Base-by-base conservation (phyloP, 2,329 filamentous ascomycete genomes). In the Botryosphaeria agaves region DNA sequence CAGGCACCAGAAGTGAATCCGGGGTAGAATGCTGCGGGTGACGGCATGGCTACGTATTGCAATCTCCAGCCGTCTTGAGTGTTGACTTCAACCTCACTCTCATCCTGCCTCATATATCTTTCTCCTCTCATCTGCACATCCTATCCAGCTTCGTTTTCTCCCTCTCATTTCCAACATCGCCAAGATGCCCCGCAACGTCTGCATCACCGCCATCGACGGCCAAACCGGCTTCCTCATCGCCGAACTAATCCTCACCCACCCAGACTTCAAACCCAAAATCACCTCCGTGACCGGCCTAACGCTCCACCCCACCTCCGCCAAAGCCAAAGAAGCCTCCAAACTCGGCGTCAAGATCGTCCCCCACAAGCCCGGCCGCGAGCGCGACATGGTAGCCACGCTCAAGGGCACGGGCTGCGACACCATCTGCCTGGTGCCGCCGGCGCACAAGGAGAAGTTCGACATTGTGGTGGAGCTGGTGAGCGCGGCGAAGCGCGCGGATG, bases 201-300 rank as follows among this genome's bases (percentile, higher is more conserved):
- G 56, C 39, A 50, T 66, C 40, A 64, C 59, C 2, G 54, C 62
- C 18, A 51, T 54, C 8, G 62, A 66, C 26, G 62, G 63, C 40
- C 51, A 66, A 32, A 66, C 61, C 4, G 62, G 62, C 37, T 64
- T 61, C 37, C 46, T 59, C 34, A 64, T 66, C 38, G 57, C 59
- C 23, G 59, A 66, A 38, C 50, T 65, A 5, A 49, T 66, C 25
- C 53, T 66, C 28, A 57, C 49, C 14, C 40, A 61, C 18, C 37
- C 40, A 5, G 45, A 53, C 14, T 66, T 67, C 48, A 51, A 48
- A 11, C 44, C 44, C 14, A 52, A 58, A 32, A 42, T 63, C 36
- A 45, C 49, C 37, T 53, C 50, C 8, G 42, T 68, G 23, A 49
- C 46, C 16, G 56, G 53, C 7, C 46, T 66, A 19, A 32, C 55